A percentile compares a stretch with the other conserved stretches of the same genome.
These are phyloP conservation scores for Vanilla planifolia DNA, from an alignment of 106 monocot species.

Conservation along the genomic window DNA sequence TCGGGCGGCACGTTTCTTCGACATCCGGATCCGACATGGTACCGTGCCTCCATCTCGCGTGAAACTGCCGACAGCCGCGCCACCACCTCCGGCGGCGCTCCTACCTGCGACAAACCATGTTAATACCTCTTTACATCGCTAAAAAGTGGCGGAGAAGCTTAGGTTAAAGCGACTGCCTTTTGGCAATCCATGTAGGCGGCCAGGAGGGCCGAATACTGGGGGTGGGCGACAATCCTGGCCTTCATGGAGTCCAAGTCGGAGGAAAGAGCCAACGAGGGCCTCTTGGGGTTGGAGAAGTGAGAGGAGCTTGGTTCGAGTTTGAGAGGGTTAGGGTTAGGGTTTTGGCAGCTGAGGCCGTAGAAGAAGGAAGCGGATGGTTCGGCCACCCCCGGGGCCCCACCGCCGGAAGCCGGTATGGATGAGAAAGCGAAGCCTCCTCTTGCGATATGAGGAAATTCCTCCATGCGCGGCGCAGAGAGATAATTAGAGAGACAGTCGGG, in stretches of 20 bases:
- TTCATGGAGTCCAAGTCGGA: constrained; percentile 52
- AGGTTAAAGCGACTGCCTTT: constrained; percentile 34
- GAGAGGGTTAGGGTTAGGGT: constrained; percentile 10
- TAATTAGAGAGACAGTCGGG: neutral
- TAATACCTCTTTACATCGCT: too few relatives aligned
- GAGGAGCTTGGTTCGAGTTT: constrained; percentile 13
- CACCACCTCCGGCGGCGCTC: constrained; percentile 79
- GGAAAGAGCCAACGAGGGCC: neutral
- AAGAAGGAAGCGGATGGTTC: constrained; percentile 6
- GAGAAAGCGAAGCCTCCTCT: constrained; percentile 9
- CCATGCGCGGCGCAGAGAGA: constrained; percentile 2
- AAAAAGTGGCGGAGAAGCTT: too few relatives aligned
- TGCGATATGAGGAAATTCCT: constrained; percentile 16
- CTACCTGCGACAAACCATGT: constrained; percentile 42
- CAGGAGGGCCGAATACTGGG: constrained; percentile 75
- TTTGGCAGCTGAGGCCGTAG: constrained; percentile 1
- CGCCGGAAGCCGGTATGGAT: constrained; percentile 4
- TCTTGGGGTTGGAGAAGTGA: neutral
- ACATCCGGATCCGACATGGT: constrained; percentile 14
- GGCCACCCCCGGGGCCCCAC: neutral
- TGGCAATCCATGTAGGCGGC: constrained; percentile 91
- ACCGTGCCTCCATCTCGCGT: constrained; percentile 37
- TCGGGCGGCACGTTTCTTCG: constrained; percentile 26
- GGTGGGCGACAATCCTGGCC: constrained; percentile 92
- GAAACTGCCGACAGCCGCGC: constrained; percentile 42